Conservation (phyloP, 176 grass and related monocot genomes). For the Eragrostis curvula region DNA sequence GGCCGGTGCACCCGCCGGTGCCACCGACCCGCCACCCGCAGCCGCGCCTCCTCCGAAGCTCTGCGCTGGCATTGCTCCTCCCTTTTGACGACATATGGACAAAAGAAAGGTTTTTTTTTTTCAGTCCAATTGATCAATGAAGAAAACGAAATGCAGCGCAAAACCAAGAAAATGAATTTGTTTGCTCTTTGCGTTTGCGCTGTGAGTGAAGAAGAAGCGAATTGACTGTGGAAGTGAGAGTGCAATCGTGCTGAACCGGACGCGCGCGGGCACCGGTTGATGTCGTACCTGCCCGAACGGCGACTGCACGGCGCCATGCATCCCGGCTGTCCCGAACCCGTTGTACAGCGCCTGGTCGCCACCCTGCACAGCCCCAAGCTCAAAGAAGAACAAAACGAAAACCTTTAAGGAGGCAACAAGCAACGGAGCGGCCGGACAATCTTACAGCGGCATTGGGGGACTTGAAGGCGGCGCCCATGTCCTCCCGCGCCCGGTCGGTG, state of each 20-base stretch:
- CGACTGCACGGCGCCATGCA: conserved; percentile 33
- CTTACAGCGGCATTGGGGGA: conserved; percentile 64
- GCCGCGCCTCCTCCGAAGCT: conserved; percentile 55
- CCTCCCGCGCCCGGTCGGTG: conserved; percentile 53
- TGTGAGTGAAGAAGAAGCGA: neutral
- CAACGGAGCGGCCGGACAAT: neutral
- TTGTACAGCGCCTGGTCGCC: conserved; percentile 47
- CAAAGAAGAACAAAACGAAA: neutral
- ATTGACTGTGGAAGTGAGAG: neutral
- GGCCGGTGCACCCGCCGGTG: neutral
- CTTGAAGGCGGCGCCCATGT: conserved; percentile 70
- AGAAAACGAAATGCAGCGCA: neutral
- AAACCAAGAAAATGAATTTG: neutral
- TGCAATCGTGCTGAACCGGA: neutral
- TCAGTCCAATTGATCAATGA: conserved; percentile 13
- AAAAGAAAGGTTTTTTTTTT: too few species aligned
- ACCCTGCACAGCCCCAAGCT: conserved; percentile 29
- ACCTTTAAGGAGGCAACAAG: neutral
- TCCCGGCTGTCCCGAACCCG: conserved; percentile 45
- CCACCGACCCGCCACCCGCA: conserved; percentile 19
- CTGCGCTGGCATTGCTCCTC: conserved; percentile 64
- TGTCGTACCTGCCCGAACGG: conserved; percentile 52
- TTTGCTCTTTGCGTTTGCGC: neutral
- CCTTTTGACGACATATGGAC: conserved; percentile 62
- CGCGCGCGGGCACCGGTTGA: neutral